phyloP scores from a whole-genome alignment of 106 monocot genomes.

The Allium cepa region DNA sequence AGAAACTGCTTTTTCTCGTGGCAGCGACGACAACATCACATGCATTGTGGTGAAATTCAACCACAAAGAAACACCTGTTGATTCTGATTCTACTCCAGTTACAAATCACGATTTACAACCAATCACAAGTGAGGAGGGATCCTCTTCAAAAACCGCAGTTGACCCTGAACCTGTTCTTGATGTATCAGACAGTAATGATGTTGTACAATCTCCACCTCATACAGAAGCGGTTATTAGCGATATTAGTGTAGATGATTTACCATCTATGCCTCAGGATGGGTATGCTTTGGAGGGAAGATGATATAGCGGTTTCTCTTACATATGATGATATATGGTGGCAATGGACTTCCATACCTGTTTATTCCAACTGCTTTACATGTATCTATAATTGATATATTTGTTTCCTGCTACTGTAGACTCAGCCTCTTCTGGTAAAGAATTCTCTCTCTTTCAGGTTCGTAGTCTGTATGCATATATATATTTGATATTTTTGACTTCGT shows the following conservation, averaged over 20 bases:
- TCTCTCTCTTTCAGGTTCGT: no score
- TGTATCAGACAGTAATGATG: not conserved
- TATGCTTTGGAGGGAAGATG: not conserved
- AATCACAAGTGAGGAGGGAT: not conserved
- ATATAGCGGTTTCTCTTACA: not conserved
- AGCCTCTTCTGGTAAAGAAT: no score
- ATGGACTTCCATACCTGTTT: no score
- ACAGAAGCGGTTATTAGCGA: not conserved
- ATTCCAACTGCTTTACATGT: no score
- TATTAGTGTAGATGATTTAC: not conserved
- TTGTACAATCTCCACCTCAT: not conserved
- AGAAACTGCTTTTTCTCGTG: slow-evolving; percentile 58
- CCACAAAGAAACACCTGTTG: slow-evolving; percentile 26
- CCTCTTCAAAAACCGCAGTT: not conserved
- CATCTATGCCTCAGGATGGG: not conserved
- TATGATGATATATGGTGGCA: no score
- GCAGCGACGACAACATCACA: slow-evolving; percentile 85
- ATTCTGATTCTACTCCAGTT: not conserved
- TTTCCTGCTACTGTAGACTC: no score
- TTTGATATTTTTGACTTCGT: no score
- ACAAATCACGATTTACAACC: not conserved
- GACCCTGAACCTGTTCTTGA: not conserved
- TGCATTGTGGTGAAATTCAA: slow-evolving; percentile 86
- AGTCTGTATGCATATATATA: no score
- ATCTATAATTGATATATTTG: no score